Evolutionary conservation across 202 grass and related monocot species (phyloP).

Genomic region (Setaria viridis): DNA sequence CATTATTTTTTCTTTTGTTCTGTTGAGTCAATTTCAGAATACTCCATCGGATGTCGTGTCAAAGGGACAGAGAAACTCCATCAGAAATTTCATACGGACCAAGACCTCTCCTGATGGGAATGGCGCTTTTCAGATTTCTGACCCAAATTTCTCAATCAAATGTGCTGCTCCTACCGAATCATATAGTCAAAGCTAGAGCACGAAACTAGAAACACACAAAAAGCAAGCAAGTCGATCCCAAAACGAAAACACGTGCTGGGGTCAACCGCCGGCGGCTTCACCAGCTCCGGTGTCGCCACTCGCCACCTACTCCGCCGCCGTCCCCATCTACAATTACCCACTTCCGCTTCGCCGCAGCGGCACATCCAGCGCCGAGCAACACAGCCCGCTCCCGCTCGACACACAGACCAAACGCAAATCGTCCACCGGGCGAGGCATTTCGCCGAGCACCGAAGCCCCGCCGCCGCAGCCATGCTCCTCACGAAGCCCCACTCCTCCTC

Average conservation of each 20-base stretch:
- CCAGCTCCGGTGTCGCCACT: background rate
- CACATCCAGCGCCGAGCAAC: constrained; percentile 26
- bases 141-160: background rate
- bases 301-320: constrained; percentile 32
- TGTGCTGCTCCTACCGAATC: background rate
- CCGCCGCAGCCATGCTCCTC: constrained; percentile 27
- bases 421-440: constrained; percentile 15
- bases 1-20: background rate
- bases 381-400: background rate
- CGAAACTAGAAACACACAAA: background rate
- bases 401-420: background rate
- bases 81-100: background rate
- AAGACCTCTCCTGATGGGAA: background rate
- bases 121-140: background rate
- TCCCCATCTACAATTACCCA: constrained; percentile 22
- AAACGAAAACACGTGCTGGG: constrained; percentile 23
- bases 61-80: background rate
- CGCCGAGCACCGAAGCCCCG: constrained; percentile 17
- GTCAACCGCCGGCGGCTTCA: constrained; percentile 3
- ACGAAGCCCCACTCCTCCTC: constrained; percentile 18
- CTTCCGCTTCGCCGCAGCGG: background rate
- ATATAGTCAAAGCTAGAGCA: background rate
- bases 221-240: background rate
- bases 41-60: background rate
- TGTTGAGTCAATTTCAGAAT: background rate